Evolutionary conservation across 2,329 filamentous ascomycete species (phyloP), one percentile per base, ranked within the genome.

Genomic region (Plenodomus biglobosus): DNA sequence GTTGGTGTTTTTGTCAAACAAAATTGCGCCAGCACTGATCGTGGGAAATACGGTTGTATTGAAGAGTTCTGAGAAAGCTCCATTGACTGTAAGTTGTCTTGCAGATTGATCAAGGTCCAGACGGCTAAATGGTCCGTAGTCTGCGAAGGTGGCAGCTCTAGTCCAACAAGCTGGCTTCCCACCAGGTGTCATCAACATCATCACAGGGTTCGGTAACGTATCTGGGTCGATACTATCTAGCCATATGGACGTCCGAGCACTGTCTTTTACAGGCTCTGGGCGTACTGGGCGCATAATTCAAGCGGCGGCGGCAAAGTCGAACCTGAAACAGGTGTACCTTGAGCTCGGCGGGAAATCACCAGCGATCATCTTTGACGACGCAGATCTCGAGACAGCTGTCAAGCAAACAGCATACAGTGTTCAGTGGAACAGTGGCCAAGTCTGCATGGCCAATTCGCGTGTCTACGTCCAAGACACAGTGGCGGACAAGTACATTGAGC

Each of bases 331-430:
- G 62, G 88, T 92, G 17, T 88, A 91, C 75, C 88, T 90, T 65
- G 92, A 94, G 74, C 77, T 94, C 47, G 89, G 89, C 24, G 89
- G 89, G 60, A 94, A 94, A 80, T 92, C 92, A 76, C 89, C 92
- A 66, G 88, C 88, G 11, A 85, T 87, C 36, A 82, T 92, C 18
- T 82, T 92, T 62, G 88, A 92, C 68, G 89, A 90, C 41, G 89
- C 89, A 18, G 90, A 84, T 56, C 75, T 92, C 17, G 79, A 92
- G 20, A 87, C 91, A 62, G 88, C 89, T 35, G 82, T 88, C 50
- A 85, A 64, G 38, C 56, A 74, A 53, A 70, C 70, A 40, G 65
- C 68, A 10, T 70, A 70, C 52, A 82, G 81, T 52, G 76, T 85
- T 42, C 75, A 78, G 48, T 73, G 72, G 52, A 78, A 83, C 61